phyloP scores from a whole-genome alignment of 75 land plant species.

The Cunninghamia lanceolata region DNA sequence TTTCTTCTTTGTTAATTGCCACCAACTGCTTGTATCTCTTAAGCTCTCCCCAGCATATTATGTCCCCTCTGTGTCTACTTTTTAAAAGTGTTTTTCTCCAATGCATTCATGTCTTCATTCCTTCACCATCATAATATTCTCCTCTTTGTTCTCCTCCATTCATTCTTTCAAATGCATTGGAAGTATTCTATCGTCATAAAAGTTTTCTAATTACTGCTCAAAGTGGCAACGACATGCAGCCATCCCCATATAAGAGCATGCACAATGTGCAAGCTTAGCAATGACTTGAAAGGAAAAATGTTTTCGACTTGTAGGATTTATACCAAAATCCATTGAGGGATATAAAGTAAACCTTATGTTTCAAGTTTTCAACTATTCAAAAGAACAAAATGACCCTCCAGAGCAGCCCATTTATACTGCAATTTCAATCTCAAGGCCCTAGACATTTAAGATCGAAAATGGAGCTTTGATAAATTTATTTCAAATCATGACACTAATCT shows the following conservation, averaged over 20 bases:
- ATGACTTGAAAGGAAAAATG: not conserved
- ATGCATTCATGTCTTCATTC: not conserved
- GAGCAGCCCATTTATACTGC: not conserved
- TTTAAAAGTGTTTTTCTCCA: not conserved
- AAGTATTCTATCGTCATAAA: not conserved
- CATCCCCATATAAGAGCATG: not conserved
- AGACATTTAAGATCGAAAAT: not conserved
- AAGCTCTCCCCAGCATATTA: not conserved
- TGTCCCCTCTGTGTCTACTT: not conserved
- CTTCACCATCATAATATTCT: not conserved
- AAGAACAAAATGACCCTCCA: not conserved
- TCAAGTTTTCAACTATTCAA: no score
- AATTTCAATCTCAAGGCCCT: not conserved
- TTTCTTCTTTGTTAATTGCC: not conserved
- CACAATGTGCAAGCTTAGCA: not conserved
- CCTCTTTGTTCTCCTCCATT: not conserved
- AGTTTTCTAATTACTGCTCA: not conserved
- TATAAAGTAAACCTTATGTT: not conserved
- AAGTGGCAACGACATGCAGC: not conserved
- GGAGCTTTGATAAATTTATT: not conserved
- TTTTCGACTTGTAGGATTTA: not conserved
- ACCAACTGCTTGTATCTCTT: not conserved
- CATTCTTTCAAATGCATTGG: not conserved
- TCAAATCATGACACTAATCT: not conserved
- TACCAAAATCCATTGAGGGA: not conserved